Base-by-base conservation (phyloP, 2,329 filamentous ascomycete genomes). In the Paraconiothyrium sp. region DNA sequence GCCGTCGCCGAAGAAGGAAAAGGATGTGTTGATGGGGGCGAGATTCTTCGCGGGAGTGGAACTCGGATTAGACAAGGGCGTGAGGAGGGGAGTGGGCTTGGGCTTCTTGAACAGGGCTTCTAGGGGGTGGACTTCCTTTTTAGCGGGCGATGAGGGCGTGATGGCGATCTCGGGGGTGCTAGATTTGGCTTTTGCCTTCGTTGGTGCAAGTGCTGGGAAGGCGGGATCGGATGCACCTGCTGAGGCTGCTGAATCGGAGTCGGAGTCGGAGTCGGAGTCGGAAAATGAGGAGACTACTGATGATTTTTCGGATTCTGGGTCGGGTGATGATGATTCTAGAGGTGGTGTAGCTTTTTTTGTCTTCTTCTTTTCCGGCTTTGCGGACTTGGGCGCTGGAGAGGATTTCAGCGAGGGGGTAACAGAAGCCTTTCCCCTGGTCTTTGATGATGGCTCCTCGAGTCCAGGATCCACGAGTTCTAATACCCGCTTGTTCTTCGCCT, bases 101-200 rank as follows among this genome's bases (percentile, higher is more conserved):
- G 87, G 79, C 4, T 88, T 88, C 80, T 97, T 98, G 84, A 96
- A 99, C 2, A 98, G 86, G 0, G 93, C 93, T 81, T 98, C 94
- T 1, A 98, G 85, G 0, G 95, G 94, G 69, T 98, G 94, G 0
- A 97, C 82, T 63, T 80, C 76, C 70, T 78, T 80, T 35, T 68
- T 65, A 13, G 60, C 61, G 24, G 72, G 62, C 41, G 67, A 66
- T 10, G 67, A 54, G 16, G 67, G 60, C 7, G 67, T 64, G 10
- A 73, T 22, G 9, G 58, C 43, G 1, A 67, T 59, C 34, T 67
- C 58, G 1, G 69, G 64, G 2, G 64, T 59, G 22, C 62, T 58
- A 22, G 60, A 63, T 22, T 62, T 63, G 30, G 66, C 56, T 39
- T 35, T 41, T 14, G 50, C 43, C 22, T 7, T 20, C 4, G 43